A percentile compares a stretch with the other conserved stretches of the same genome.
Evolutionary conservation across 805 yeast genomes (phyloP).

Genomic region (Suhomyces faveliae): DNA sequence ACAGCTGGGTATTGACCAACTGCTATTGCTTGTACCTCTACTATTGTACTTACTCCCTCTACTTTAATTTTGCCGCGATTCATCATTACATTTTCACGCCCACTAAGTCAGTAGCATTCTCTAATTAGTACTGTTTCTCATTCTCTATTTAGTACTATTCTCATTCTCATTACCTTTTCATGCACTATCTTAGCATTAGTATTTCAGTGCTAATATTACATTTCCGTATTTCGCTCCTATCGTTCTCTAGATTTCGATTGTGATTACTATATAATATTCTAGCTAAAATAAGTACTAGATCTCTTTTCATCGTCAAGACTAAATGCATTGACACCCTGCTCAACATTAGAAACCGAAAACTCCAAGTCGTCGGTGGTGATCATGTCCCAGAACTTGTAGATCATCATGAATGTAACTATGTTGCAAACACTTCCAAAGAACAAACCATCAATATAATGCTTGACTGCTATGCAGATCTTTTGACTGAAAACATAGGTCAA

Average conservation of each 20-base stretch:
- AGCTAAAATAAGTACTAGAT: conserved; percentile 10
- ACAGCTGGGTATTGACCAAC: too few species aligned
- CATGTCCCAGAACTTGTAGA: conserved; percentile 95
- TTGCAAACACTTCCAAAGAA: conserved; percentile 82
- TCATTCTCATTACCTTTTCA: too few species aligned
- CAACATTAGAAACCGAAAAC: conserved; percentile 63
- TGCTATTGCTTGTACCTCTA: too few species aligned
- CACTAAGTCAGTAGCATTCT: too few species aligned
- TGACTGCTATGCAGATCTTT: conserved; percentile 63
- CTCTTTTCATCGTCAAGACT: conserved; percentile 35
- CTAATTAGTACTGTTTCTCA: too few species aligned
- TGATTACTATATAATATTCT: background rate
- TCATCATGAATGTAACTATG: conserved; percentile 85
- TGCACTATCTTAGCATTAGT: too few species aligned
- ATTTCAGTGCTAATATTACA: too few species aligned
- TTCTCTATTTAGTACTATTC: too few species aligned
- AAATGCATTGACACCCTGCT: conserved; percentile 35
- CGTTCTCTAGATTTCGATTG: background rate
- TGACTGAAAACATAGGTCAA: conserved; percentile 67
- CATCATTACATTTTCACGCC: too few species aligned
- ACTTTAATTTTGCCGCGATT: too few species aligned
- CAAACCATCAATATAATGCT: conserved; percentile 88
- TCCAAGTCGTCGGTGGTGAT: conserved; percentile 93
- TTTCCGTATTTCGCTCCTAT: too few species aligned
- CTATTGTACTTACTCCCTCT: too few species aligned